Evolutionary conservation across 2,329 filamentous ascomycete species (phyloP).

Genomic region (Alternaria postmessia): DNA sequence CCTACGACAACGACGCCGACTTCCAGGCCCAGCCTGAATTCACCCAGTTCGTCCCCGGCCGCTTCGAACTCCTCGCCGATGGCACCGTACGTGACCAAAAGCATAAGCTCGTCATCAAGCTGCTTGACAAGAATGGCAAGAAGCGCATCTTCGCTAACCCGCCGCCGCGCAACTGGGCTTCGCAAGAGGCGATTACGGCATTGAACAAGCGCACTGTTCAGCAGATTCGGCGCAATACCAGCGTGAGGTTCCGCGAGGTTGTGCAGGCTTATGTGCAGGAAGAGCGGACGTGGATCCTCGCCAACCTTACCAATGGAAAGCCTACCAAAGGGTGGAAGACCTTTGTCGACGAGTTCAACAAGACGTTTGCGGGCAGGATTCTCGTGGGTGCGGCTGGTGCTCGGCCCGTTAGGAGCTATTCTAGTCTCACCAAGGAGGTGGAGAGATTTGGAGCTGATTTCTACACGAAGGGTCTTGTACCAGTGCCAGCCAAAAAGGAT

Average conservation of each 20-base stretch:
- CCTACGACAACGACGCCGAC: slow-evolving; percentile 16
- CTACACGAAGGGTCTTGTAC: slow-evolving; percentile 33
- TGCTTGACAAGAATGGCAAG: slow-evolving; percentile 30
- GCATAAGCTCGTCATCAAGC: slow-evolving; percentile 36
- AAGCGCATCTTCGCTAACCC: slow-evolving; percentile 38
- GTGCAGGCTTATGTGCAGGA: slow-evolving; percentile 31
- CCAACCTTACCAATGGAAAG: slow-evolving; percentile 29
- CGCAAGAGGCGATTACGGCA: slow-evolving; percentile 34
- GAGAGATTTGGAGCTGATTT: slow-evolving; percentile 36
- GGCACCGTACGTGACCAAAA: slow-evolving; percentile 37
- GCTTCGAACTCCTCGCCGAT: slow-evolving; percentile 35
- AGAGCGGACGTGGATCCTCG: slow-evolving; percentile 37
- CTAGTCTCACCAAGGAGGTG: slow-evolving; percentile 39
- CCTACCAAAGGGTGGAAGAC: slow-evolving; percentile 32
- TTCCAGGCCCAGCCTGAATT: slow-evolving; percentile 31
- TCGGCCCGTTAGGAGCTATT: slow-evolving; percentile 30
- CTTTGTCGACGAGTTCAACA: slow-evolving; percentile 39
- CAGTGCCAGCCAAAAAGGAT: slow-evolving; percentile 19
- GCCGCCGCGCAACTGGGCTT: slow-evolving; percentile 38
- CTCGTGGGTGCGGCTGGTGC: slow-evolving; percentile 8
- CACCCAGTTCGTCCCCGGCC: slow-evolving; percentile 38
- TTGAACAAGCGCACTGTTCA: slow-evolving; percentile 44
- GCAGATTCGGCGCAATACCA: slow-evolving; percentile 42
- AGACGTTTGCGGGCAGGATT: slow-evolving; percentile 27
- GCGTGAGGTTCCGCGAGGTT: slow-evolving; percentile 33